A percentile compares a stretch with the other conserved stretches of the same genome.
Conservation (phyloP, 1,284 basidiomycete species). For the Gymnopus androsaceus region DNA sequence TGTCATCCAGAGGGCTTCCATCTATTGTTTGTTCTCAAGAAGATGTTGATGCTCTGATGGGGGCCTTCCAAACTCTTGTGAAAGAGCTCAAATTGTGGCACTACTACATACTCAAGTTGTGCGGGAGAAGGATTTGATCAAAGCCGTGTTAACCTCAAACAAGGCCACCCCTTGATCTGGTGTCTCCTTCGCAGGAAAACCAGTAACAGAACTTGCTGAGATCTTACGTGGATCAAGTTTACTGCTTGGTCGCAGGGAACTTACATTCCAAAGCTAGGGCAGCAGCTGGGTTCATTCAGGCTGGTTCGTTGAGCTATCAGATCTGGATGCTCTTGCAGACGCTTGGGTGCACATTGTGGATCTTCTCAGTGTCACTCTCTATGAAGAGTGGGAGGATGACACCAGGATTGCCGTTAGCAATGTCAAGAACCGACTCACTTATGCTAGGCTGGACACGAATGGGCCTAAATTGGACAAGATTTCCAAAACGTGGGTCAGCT, state of each 20-base stretch:
- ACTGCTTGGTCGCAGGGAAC: conserved; percentile 59
- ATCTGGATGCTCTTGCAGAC: conserved; percentile 59
- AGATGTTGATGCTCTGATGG: conserved; percentile 71
- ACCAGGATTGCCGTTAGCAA: conserved; percentile 72
- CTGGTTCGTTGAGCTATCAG: conserved; percentile 58
- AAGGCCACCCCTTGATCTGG: conserved; percentile 59
- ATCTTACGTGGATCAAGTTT: conserved; percentile 56
- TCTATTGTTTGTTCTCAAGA: conserved; percentile 60
- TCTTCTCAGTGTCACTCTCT: conserved; percentile 84
- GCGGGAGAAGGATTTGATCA: conserved; percentile 57
- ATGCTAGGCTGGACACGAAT: conserved; percentile 77
- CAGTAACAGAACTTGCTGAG: conserved; percentile 68
- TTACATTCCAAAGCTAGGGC: conserved; percentile 57
- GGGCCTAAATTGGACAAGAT: conserved; percentile 89
- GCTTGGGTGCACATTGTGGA: conserved; percentile 80
- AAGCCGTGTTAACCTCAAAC: conserved; percentile 47
- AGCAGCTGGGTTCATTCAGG: conserved; percentile 72
- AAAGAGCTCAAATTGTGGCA: conserved; percentile 82
- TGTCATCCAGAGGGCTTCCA: conserved; percentile 72
- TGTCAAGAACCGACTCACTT: conserved; percentile 76
- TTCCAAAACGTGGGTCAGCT: conserved; percentile 60
- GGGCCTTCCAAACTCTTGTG: conserved; percentile 63
- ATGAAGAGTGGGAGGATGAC: conserved; percentile 85
- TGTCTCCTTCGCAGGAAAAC: conserved; percentile 56
- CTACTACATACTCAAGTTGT: conserved; percentile 85